These are phyloP conservation scores for Tolypocladium paradoxum DNA, from an alignment of 2,329 filamentous ascomycete species.

Conservation along the genomic window DNA sequence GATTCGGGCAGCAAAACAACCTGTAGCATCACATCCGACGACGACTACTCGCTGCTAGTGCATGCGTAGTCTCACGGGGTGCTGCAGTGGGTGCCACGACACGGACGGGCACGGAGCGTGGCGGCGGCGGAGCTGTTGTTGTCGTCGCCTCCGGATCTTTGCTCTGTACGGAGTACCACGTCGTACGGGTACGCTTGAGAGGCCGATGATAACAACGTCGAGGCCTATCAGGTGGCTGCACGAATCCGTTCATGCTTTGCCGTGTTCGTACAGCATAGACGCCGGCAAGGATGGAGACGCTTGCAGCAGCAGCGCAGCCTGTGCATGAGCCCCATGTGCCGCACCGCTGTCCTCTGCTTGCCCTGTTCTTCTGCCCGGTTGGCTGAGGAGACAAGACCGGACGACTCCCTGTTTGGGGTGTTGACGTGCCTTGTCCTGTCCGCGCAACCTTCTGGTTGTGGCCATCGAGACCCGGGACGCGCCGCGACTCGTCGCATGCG, in stretches of 20 bases:
- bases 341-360: not conserved
- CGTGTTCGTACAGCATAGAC: not conserved
- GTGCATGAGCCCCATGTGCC: not conserved
- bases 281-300: not conserved
- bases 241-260: not conserved
- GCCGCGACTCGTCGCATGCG: not conserved
- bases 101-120: too few relatives aligned
- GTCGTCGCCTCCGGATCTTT: not conserved
- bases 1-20: not conserved
- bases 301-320: not conserved
- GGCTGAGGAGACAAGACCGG: not conserved
- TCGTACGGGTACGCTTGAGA: not conserved
- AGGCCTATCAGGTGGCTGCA: not conserved
- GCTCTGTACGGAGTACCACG: too few relatives aligned
- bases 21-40: not conserved
- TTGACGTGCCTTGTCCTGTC: not conserved
- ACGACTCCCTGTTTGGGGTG: not conserved
- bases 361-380: not conserved
- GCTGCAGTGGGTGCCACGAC: not conserved
- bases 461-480: too few relatives aligned
- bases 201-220: not conserved
- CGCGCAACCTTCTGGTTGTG: not conserved
- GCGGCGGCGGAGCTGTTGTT: not conserved
- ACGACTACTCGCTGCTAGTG: not conserved
- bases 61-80: not conserved